Percentiles rank a stretch among this genome's conserved stretches.
These are phyloP conservation scores for Phytophthora syringae DNA, from an alignment of 352 stramenopile genomes.

Conservation along the genomic window DNA sequence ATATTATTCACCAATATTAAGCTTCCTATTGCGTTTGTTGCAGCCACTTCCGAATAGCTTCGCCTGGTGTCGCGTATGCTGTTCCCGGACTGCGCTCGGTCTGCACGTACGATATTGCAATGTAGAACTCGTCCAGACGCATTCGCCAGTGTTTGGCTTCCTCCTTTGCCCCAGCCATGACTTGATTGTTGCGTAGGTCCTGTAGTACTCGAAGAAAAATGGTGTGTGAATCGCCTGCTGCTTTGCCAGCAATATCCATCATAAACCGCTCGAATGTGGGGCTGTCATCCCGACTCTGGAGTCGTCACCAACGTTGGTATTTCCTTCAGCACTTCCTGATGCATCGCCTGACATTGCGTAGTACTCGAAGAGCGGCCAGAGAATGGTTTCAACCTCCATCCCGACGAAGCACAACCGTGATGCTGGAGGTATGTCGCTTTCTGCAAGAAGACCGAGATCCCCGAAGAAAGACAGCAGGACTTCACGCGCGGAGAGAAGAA, in stretches of 20 bases:
- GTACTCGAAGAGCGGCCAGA: slow-evolving; percentile 87
- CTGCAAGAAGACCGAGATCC: slow-evolving; percentile 56
- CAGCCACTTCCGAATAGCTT: slow-evolving; percentile 77
- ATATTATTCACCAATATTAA: slow-evolving; percentile 25
- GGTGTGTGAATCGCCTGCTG: slow-evolving; percentile 26
- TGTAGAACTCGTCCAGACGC: slow-evolving; percentile 77
- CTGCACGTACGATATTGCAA: slow-evolving; percentile 68
- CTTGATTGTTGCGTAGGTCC: slow-evolving; percentile 32
- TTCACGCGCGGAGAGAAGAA: slow-evolving; percentile 65
- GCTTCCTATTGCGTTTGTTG: slow-evolving; percentile 66
- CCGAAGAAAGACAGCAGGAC: slow-evolving; percentile 74
- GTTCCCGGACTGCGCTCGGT: slow-evolving; percentile 38
- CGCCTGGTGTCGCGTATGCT: slow-evolving; percentile 51
- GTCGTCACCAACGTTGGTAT: slow-evolving; percentile 26
- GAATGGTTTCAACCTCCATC: slow-evolving; percentile 67
- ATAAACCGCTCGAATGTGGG: slow-evolving; percentile 68
- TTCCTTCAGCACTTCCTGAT: background rate
- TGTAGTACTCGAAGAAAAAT: slow-evolving; percentile 60
- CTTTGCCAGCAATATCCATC: slow-evolving; percentile 61
- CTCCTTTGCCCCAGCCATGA: slow-evolving; percentile 11
- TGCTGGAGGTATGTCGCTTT: slow-evolving; percentile 49
- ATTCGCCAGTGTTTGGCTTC: slow-evolving; percentile 37
- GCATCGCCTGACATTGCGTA: slow-evolving; percentile 45
- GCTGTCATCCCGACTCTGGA: slow-evolving; percentile 56
- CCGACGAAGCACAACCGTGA: slow-evolving; percentile 68